Evolutionary conservation across 495 filamentous ascomycete genomes (phyloP), one percentile per base, ranked within the genome.

Genomic region (Schizothecium vesticola): DNA sequence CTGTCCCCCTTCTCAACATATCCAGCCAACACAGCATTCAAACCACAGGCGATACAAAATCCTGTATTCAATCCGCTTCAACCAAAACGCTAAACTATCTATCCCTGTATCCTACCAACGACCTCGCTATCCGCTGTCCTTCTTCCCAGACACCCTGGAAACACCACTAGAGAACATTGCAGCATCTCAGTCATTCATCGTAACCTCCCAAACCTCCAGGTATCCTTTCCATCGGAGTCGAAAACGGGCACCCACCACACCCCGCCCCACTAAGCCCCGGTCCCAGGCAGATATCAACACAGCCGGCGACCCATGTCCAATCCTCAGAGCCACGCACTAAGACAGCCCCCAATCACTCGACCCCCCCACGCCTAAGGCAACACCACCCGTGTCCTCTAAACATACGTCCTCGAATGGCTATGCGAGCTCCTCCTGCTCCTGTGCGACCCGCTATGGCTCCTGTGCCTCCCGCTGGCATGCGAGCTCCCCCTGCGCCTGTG

Each of bases 361-460:
- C 16, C 26, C 28, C 25, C 21, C 9, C 28, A 16, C 19, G 9
- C 22, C 57, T n/a, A 21, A 28, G 19, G 23, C 26, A 22, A 51
- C 28, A 12, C n/a, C 10, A 22, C 59, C n/a, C 33, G 22, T 56
- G 19, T 26, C 25, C 19, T 61, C 43, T 70, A 70, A n/a, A 68
- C 69, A 64, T 70, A 70, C 59, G 69, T 36, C 55, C 69, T 63
- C 43, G 66, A 68, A 22, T 70, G 69, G n/a, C 60, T 64, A 12
- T 67, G 36, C 31, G 69, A 70, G 23, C 69, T 70, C 16, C 69
- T 68, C 24, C 61, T 68, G 33, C 69, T 64, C 59, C 66, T 19
- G 13, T 62, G 59, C 1, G 65, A 65, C 7, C 59, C 65, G 12
- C 68, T 67, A 4, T 63, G 60, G 3, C 66, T 71, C 63, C 66